These are phyloP conservation scores for Apiotrichum veenhuisii DNA, from an alignment of 1,284 basidiomycete genomes.

Conservation along the genomic window DNA sequence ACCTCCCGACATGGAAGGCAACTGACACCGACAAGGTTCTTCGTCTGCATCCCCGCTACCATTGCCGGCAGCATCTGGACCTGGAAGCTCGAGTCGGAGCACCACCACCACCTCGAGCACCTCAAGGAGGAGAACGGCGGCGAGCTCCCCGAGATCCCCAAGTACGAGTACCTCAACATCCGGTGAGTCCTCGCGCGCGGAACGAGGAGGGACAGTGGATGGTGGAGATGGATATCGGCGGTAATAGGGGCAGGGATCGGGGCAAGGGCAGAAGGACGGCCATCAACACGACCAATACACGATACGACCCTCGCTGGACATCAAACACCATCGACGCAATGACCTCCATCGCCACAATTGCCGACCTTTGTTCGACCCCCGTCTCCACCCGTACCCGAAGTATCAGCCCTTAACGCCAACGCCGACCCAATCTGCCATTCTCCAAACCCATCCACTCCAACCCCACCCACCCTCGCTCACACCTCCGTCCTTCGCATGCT, in stretches of 20 bases:
- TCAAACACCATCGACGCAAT: too few relatives aligned
- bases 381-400: neutral
- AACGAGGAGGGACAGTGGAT: neutral
- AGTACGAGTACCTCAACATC: constrained; percentile 49
- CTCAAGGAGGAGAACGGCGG: constrained; percentile 38
- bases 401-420: neutral
- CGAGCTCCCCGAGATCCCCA: constrained; percentile 34
- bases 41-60: constrained; percentile 43
- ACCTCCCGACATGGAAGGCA: neutral
- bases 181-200: constrained; percentile 24
- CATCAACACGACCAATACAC: too few relatives aligned
- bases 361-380: neutral
- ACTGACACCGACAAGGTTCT: constrained; percentile 28
- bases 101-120: constrained; percentile 37
- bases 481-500: neutral
- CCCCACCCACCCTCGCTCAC: neutral
- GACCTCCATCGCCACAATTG: too few relatives aligned
- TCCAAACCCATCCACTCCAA: neutral
- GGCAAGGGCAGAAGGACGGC: too few relatives aligned
- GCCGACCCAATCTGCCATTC: too few relatives aligned
- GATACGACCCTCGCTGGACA: too few relatives aligned
- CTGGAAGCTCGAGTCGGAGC: constrained; percentile 44
- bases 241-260: neutral
- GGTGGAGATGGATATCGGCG: neutral
- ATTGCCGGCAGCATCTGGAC: constrained; percentile 37